Conservation (phyloP, 139 green algal genomes). For the Ettlia oleoabundans region DNA sequence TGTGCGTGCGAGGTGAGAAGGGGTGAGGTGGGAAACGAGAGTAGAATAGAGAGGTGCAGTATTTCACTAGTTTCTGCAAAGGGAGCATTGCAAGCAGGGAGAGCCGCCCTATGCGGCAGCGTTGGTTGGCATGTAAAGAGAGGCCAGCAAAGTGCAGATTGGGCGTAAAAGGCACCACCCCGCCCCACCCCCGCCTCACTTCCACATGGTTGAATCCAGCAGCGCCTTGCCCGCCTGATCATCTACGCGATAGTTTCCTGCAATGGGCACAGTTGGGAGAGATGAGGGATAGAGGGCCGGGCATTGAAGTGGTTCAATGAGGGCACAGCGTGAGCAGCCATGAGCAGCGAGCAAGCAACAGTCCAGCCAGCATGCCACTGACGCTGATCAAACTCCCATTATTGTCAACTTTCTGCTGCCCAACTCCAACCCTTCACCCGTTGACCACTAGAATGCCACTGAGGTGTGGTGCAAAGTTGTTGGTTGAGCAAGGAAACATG, state of each 20-base stretch:
- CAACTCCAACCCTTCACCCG: too few species aligned
- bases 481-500: too few species aligned
- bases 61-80: not conserved
- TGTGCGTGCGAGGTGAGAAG: not conserved
- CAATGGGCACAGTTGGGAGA: not conserved
- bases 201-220: conserved; percentile 83
- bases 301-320: too few species aligned
- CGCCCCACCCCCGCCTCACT: conserved; percentile 7
- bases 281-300: not conserved
- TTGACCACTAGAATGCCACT: too few species aligned
- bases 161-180: not conserved
- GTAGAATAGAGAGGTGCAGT: not conserved
- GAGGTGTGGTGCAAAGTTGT: too few species aligned
- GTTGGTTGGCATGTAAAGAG: too few species aligned
- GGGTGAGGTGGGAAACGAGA: not conserved
- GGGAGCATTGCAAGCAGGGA: not conserved
- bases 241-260: conserved; percentile 87
- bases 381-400: too few species aligned
- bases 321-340: not conserved
- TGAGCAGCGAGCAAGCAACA: not conserved
- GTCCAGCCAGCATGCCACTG: too few species aligned
- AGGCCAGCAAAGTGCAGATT: too few species aligned
- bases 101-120: too few species aligned
- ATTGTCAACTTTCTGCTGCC: too few species aligned
- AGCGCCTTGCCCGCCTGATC: conserved; percentile 65